phyloP scores from a whole-genome alignment of 2,329 filamentous ascomycete species.

The Epichloe elymi region DNA sequence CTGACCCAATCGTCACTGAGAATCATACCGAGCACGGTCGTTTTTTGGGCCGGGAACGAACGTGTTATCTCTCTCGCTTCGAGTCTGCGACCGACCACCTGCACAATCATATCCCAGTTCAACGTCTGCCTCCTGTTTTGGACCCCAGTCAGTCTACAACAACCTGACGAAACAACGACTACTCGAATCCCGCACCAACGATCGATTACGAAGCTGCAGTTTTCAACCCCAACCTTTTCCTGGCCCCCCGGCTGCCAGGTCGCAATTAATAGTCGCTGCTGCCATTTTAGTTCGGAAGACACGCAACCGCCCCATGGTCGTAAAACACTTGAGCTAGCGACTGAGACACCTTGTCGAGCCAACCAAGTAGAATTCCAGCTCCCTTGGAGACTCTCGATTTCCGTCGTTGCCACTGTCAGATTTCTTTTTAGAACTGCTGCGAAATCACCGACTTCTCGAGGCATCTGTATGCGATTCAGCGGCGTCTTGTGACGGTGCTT shows the following conservation, averaged over 20 bases:
- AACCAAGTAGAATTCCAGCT: conserved; percentile 6
- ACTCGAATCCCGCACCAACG: not conserved
- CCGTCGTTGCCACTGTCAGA: not conserved
- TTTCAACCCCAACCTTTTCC: not conserved
- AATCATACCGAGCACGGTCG: too few species aligned
- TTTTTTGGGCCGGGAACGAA: too few species aligned
- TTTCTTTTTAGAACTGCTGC: not conserved
- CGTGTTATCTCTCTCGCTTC: too few species aligned
- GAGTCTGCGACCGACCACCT: too few species aligned
- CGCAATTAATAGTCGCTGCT: not conserved
- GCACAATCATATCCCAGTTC: too few species aligned
- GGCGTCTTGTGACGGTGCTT: conserved; percentile 6
- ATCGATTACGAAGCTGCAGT: not conserved
- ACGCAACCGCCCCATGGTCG: conserved; percentile 7
- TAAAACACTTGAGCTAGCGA: conserved; percentile 10
- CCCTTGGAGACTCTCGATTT: not conserved
- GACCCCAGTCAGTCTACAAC: not conserved
- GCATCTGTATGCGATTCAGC: conserved; percentile 5
- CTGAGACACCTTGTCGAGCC: conserved; percentile 9
- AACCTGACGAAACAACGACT: not conserved
- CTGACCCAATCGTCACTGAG: too few species aligned
- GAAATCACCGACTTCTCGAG: not conserved
- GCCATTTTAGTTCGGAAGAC: conserved; percentile 1
- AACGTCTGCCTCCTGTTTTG: not conserved
- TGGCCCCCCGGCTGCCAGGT: not conserved